Conservation (phyloP, 768 basidiomycete species). For the Dioszegia hungarica region DNA sequence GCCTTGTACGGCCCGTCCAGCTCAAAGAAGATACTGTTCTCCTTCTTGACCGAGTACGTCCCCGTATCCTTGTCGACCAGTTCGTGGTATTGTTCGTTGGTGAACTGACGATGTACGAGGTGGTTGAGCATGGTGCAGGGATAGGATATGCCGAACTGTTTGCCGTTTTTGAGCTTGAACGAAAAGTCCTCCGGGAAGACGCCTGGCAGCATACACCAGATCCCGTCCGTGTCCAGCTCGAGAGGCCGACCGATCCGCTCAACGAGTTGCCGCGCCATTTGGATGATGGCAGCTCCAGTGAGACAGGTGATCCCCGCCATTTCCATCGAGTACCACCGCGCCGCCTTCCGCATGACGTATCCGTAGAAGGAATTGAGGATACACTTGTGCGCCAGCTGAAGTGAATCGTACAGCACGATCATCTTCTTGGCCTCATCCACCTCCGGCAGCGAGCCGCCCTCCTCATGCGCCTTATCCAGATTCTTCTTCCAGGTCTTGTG, state of each 20-base stretch:
- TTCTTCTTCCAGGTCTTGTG: conserved; percentile 99
- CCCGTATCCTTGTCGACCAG: conserved; percentile 72
- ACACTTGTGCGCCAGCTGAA: conserved; percentile 98
- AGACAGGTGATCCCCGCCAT: conserved; percentile 99
- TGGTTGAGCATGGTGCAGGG: conserved; percentile 99
- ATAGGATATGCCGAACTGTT: conserved; percentile 83
- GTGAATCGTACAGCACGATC: conserved; percentile 96
- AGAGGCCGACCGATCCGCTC: conserved; percentile 96
- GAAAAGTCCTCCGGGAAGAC: conserved; percentile 97
- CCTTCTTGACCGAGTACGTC: conserved; percentile 77
- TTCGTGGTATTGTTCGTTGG: conserved; percentile 96
- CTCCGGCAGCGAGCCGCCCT: conserved; percentile 71
- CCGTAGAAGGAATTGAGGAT: conserved; percentile 99
- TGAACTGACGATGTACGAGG: conserved; percentile 89
- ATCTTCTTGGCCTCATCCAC: conserved; percentile 97
- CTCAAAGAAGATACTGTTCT: conserved; percentile 99
- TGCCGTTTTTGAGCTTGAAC: conserved; percentile 83
- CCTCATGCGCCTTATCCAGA: conserved; percentile 67
- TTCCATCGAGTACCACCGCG: conserved; percentile 99
- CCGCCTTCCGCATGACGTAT: conserved; percentile 99
- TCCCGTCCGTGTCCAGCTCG: conserved; percentile 96
- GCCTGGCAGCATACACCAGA: conserved; percentile 99
- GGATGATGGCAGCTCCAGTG: conserved; percentile 95
- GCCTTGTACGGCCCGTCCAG: conserved; percentile 97
- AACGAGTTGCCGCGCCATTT: conserved; percentile 94